These are phyloP conservation scores for Sclerotinia nivalis DNA, from an alignment of 2,329 filamentous ascomycete species.

Conservation along the genomic window DNA sequence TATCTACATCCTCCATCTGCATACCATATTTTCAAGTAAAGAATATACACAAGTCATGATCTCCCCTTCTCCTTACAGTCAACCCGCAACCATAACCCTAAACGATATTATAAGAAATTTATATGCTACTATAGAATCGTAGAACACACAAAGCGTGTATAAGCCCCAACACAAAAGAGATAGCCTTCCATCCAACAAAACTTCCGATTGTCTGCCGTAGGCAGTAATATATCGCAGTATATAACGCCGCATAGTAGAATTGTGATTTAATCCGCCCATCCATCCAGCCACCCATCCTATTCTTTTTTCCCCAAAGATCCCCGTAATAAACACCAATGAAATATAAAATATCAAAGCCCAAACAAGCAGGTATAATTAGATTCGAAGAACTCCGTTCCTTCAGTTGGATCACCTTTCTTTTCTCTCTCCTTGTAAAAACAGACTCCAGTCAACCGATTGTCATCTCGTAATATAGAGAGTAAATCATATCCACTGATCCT, in stretches of 20 bases:
- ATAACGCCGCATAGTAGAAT: not conserved
- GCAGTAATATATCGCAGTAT: not conserved
- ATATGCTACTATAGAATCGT: not conserved
- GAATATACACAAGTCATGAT: not conserved
- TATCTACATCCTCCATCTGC: not conserved
- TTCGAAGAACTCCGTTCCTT: not conserved
- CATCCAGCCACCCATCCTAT: not conserved
- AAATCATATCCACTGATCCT: slow-evolving; percentile 3
- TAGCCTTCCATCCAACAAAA: not conserved
- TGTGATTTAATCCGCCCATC: not conserved
- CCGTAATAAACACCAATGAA: not conserved
- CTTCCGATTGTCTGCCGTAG: not conserved
- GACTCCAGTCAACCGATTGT: not conserved
- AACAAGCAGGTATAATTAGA: slow-evolving; percentile 9
- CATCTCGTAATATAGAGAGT: no score
- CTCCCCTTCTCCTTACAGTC: not conserved
- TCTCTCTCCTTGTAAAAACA: not conserved
- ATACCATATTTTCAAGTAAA: not conserved
- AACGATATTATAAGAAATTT: not conserved
- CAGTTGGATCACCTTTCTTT: not conserved
- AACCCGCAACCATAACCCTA: not conserved
- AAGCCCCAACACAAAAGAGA: not conserved
- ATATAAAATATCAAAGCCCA: not conserved
- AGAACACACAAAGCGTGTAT: not conserved
- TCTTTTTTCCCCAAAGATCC: not conserved